phyloP scores from a whole-genome alignment of 2,329 filamentous ascomycete species.

The Aspergillus brunneoviolaceus region DNA sequence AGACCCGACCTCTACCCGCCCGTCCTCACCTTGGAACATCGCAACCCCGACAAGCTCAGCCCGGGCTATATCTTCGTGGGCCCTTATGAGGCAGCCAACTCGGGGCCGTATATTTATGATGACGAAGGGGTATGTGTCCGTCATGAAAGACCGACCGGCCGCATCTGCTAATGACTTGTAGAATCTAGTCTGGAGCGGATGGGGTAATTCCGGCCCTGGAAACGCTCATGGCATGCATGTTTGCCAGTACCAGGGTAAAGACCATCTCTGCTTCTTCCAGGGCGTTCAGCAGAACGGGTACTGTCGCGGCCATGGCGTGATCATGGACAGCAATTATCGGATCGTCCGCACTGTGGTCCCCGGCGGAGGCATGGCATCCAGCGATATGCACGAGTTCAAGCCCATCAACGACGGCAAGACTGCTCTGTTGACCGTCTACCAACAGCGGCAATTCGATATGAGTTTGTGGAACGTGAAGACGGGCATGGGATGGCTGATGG shows the following conservation, averaged over 20 bases:
- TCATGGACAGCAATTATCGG: conserved; percentile 52
- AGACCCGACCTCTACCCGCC: conserved; percentile 43
- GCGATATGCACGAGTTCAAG: conserved; percentile 56
- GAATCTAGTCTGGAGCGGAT: conserved; percentile 54
- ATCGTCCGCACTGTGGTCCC: conserved; percentile 49
- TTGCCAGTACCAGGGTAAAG: conserved; percentile 49
- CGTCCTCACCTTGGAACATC: conserved; percentile 32
- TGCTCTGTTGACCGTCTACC: conserved; percentile 44
- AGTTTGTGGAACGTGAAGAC: conserved; percentile 43
- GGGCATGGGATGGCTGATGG: conserved; percentile 53
- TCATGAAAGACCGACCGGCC: not conserved
- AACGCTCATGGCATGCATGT: conserved; percentile 51
- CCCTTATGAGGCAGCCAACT: conserved; percentile 50
- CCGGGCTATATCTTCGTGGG: conserved; percentile 54
- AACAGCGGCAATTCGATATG: conserved; percentile 49
- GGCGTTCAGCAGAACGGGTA: conserved; percentile 54
- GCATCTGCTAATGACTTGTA: conserved; percentile 17
- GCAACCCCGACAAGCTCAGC: conserved; percentile 33
- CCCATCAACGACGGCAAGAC: conserved; percentile 46
- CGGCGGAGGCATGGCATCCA: conserved; percentile 41
- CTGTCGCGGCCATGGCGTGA: conserved; percentile 53
- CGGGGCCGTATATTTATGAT: conserved; percentile 54
- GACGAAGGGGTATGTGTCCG: conserved; percentile 43
- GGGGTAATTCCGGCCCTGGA: conserved; percentile 50
- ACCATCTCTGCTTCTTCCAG: conserved; percentile 55